phyloP scores from a whole-genome alignment of 768 basidiomycete genomes.

The Tephrocybe sp. region DNA sequence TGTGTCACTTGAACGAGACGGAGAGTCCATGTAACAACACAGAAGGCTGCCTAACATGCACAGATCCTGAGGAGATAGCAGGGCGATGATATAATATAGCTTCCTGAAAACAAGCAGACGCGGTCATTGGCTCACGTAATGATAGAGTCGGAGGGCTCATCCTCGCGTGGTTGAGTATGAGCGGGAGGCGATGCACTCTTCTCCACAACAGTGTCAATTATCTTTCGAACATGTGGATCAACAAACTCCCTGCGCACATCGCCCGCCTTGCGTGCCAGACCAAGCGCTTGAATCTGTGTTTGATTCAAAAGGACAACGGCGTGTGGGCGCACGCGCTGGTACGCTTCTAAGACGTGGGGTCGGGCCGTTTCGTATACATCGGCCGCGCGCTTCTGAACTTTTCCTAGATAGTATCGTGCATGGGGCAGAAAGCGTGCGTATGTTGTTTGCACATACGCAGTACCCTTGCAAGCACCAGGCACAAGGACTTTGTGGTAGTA shows the following conservation, averaged over 20 bases:
- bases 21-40: too few relatives aligned
- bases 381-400: background rate
- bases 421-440: constrained; percentile 18
- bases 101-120: too few relatives aligned
- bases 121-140: too few relatives aligned
- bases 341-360: background rate
- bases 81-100: too few relatives aligned
- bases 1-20: too few relatives aligned
- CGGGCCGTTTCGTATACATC: constrained; percentile 3
- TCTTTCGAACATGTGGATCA: constrained; percentile 71
- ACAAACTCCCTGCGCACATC: constrained; percentile 63
- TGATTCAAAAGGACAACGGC: constrained; percentile 33
- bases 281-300: constrained; percentile 35
- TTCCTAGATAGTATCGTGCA: background rate
- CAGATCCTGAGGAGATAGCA: too few relatives aligned
- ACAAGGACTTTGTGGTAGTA: constrained; percentile 42
- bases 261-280: constrained; percentile 32
- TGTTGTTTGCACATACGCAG: constrained; percentile 34
- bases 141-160: too few relatives aligned
- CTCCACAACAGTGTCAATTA: constrained; percentile 76
- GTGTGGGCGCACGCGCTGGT: constrained; percentile 5
- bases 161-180: background rate
- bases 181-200: background rate
- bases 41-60: too few relatives aligned
- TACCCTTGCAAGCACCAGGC: constrained; percentile 42